Base-by-base conservation (phyloP, 208 protist species). In the Kentomonas sorsogonicus region DNA sequence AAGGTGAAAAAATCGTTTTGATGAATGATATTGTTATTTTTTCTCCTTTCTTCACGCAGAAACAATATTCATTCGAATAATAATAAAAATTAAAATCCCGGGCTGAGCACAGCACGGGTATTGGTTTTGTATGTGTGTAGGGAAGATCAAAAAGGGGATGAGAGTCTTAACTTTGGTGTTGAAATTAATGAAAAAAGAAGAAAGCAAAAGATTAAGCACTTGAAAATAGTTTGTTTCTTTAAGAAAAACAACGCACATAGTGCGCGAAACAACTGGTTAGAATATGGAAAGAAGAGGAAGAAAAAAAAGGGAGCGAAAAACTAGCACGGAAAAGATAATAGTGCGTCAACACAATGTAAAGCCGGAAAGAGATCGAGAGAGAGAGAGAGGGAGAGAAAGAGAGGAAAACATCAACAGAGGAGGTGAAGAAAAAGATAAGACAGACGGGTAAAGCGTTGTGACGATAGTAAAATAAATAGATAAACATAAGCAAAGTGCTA, bases 331-430 rank as follows among this genome's bases (percentile, higher is more conserved):
- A 57, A 57, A 39, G 5, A 54, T 20, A 45, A 57, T 3, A 7
- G 15, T 57, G 16, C 16, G 10, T 52, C 11, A 41, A 52, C 11
- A 55, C 5, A 10, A 25, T 57, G 26, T 47, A 43, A n/a, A 18
- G 22, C 5, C 11, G n/a, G n/a, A n/a, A n/a, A n/a, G n/a, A n/a
- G n/a, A n/a, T n/a, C n/a, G n/a, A n/a, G 23, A 67, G 18, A 33
- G 46, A 13, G 15, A 63, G 15, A 57, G 6, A 59, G 59, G 40
- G 34, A 65, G 53, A 65, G 31, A 55, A 39, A 46, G 11, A 46
- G 40, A 36, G 23, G 65, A 54, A 60, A 43, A 27, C 41, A 20
- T 30, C 11, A 23, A 45, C 25, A 61, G 11, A 22, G 29, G n/a
- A 36, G 25, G 18, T 22, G 13, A 23, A 9, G 18, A 36, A 48